A percentile compares a stretch with the other conserved stretches of the same genome.
phyloP scores from a whole-genome alignment of 805 yeast genomes.

The Kuraishia borneana region DNA sequence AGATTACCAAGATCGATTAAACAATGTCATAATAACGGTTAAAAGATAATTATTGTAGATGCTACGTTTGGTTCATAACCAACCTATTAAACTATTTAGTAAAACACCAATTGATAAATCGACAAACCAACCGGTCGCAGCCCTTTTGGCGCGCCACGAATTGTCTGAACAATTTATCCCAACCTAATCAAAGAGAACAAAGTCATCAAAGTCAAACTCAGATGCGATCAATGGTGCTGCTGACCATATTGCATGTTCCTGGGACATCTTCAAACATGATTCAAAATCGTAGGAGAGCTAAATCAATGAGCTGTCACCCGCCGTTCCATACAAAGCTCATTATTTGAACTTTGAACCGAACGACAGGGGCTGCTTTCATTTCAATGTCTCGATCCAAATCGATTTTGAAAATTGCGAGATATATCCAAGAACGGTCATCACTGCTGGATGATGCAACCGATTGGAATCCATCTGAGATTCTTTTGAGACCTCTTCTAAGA shows the following conservation, averaged over 20 bases:
- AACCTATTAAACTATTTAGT: background rate
- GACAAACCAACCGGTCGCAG: background rate
- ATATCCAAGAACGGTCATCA: too few relatives aligned
- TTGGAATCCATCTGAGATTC: conserved; percentile 2
- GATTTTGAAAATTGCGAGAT: too few relatives aligned
- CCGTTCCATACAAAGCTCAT: background rate
- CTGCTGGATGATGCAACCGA: conserved; percentile 7
- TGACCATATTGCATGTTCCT: conserved; percentile 2
- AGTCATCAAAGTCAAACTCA: conserved; percentile 3
- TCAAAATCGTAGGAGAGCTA: background rate
- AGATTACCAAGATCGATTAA: conserved; percentile 35
- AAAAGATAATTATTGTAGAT: background rate
- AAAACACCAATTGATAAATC: too few relatives aligned
- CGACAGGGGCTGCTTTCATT: too few relatives aligned
- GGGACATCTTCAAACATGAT: background rate
- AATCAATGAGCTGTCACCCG: background rate
- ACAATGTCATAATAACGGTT: conserved; percentile 1
- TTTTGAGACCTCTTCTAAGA: background rate
- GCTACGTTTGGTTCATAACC: background rate
- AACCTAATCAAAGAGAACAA: conserved; percentile 4
- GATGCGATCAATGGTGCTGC: conserved; percentile 5
- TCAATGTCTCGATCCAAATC: too few relatives aligned
- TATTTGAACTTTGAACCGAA: too few relatives aligned
- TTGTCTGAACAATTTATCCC: background rate
- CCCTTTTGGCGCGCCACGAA: background rate